Conservation (phyloP, 495 filamentous ascomycete species). For the Podospora bellae-mahoneyi region DNA sequence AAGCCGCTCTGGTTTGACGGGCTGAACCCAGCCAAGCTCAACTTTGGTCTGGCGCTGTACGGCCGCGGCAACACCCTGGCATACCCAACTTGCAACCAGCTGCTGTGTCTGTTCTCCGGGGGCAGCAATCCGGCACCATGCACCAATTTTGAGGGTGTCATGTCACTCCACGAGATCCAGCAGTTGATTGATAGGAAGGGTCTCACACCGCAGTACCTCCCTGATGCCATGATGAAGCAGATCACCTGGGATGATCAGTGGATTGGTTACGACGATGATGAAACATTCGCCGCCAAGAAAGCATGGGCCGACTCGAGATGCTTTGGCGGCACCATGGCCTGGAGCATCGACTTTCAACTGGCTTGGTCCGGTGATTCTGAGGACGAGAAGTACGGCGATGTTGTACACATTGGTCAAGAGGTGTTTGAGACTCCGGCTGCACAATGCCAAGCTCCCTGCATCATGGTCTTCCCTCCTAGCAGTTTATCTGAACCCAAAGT, state of each 20-base stretch:
- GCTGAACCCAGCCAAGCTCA: constrained; percentile 34
- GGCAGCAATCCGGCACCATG: constrained; percentile 33
- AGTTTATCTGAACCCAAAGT: neutral
- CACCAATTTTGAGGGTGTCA: constrained; percentile 30
- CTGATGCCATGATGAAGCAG: constrained; percentile 33
- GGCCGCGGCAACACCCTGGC: constrained; percentile 41
- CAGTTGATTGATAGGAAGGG: constrained; percentile 14
- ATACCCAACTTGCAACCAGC: constrained; percentile 33
- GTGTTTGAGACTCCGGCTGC: constrained; percentile 12
- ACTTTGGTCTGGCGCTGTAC: constrained; percentile 43
- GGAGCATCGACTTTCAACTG: constrained; percentile 35
- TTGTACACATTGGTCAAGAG: constrained; percentile 16
- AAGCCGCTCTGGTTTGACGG: constrained; percentile 38
- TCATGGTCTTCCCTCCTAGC: constrained; percentile 20
- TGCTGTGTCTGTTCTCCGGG: constrained; percentile 29
- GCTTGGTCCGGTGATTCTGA: neutral
- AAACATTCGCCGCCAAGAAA: constrained; percentile 27
- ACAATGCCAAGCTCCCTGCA: constrained; percentile 14
- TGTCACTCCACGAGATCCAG: constrained; percentile 32
- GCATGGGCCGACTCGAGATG: constrained; percentile 25
- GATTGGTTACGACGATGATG: constrained; percentile 38
- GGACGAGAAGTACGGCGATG: constrained; percentile 12
- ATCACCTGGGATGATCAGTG: constrained; percentile 31
- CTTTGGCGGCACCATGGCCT: constrained; percentile 39
- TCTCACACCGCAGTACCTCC: neutral